Evolutionary conservation across 208 protist species (phyloP).

Genomic region (Leishmania tropica): DNA sequence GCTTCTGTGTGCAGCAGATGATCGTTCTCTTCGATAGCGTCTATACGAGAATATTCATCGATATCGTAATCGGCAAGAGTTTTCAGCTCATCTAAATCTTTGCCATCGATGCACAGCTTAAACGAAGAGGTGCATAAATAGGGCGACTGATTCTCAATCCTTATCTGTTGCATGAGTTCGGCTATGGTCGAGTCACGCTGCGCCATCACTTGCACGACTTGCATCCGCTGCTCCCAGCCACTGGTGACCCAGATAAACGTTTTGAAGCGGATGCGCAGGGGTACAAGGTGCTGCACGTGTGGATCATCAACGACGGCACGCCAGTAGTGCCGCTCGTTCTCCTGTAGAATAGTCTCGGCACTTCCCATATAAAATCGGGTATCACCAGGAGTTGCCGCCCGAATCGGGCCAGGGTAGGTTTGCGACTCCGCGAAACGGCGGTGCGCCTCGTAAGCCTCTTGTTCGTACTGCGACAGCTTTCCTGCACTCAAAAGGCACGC

Average conservation of each 20-base stretch:
- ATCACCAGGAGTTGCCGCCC: constrained; percentile 81
- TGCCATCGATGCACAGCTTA: constrained; percentile 69
- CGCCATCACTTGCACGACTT: constrained; percentile 79
- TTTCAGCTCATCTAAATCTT: constrained; percentile 61
- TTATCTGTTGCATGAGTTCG: constrained; percentile 72
- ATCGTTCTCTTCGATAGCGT: constrained; percentile 78
- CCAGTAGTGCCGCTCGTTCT: constrained; percentile 88
- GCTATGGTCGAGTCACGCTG: constrained; percentile 64
- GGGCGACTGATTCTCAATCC: constrained; percentile 82
- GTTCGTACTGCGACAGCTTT: constrained; percentile 65
- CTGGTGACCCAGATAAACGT: constrained; percentile 80
- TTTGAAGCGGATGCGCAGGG: constrained; percentile 82
- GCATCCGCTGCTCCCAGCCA: constrained; percentile 79
- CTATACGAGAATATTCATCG: constrained; percentile 65
- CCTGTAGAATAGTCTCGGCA: constrained; percentile 76
- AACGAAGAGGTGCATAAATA: constrained; percentile 77
- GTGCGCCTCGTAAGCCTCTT: constrained; percentile 81
- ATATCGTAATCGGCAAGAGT: constrained; percentile 61
- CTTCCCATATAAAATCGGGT: constrained; percentile 82
- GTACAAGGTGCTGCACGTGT: constrained; percentile 68
- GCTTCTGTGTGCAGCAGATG: constrained; percentile 61
- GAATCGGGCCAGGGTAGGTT: constrained; percentile 81
- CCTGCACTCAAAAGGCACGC: constrained; percentile 30
- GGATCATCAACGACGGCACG: constrained; percentile 84
- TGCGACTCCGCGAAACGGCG: constrained; percentile 54